Evolutionary conservation across 495 filamentous ascomycete genomes (phyloP), one percentile per base, ranked within the genome.

Genomic region (Ascodesmis nigricans): DNA sequence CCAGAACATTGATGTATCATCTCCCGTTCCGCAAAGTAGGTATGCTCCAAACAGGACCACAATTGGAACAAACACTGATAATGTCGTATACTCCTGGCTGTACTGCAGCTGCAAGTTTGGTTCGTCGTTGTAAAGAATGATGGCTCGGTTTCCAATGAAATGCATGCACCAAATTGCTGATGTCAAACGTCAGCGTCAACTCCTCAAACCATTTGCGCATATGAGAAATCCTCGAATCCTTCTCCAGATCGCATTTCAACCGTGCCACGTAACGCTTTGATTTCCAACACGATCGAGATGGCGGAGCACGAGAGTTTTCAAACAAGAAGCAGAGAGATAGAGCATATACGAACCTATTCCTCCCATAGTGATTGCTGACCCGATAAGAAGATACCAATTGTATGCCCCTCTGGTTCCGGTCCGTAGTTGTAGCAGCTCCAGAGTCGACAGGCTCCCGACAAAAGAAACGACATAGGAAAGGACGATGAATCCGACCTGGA

Each of bases 21-120:
- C 64, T 38, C 64, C 64, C 18, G 60, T 58, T 15, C 66, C 69
- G 24, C 71, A 64, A 16, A 67, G 60, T 24, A 69, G 63, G 52
- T 91, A 90, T 15, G 78, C 78, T 3, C 65, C 36, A 10, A 76
- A 55, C 9, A 92, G 58, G 3, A 82, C 77, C 26, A 72, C 29
- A 29, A 91, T 69, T 0, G 82, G 80, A 7, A 90, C 58, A 42
- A 90, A 73, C 45, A 84, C 78, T 0, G 82, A 90, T 10, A 79
- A 54, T 11, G 67, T 67, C 0, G 79, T 87, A 51, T 70, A 79
- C 19, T 65, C 62, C 16, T 66, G 55, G 30, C 64, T 78, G 59
- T 90, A 91, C 6, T 65, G 52, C 36, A 84, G 71, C 39, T 82
- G 79, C 5, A 78, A 56, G 3, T 63, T 49, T 13, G 56, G 35